phyloP scores from a whole-genome alignment of 176 grass and related monocot genomes.

The Paspalum notatum region DNA sequence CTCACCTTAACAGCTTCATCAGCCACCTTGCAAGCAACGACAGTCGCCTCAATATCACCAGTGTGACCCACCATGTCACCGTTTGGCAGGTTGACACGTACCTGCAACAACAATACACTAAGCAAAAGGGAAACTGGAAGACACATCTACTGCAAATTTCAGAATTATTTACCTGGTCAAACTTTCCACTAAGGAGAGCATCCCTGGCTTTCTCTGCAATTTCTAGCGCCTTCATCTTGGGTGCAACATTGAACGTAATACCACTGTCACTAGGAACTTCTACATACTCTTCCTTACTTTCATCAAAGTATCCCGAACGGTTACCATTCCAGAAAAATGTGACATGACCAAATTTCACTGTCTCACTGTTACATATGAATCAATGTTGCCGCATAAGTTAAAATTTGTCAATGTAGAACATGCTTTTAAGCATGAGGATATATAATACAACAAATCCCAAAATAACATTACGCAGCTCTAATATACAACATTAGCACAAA shows the following conservation, averaged over 20 bases:
- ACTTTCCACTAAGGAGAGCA: conserved; percentile 86
- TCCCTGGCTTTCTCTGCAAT: conserved; percentile 90
- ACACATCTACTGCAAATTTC: background rate
- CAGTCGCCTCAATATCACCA: conserved; percentile 94
- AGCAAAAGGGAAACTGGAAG: background rate
- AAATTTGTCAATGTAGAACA: background rate
- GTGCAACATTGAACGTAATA: conserved; percentile 97
- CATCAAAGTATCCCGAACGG: conserved; percentile 94
- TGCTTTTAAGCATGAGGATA: background rate
- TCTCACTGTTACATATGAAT: conserved; percentile 68
- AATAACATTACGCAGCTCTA: background rate
- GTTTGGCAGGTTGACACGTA: conserved; percentile 96
- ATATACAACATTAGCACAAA: background rate
- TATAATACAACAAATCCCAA: background rate
- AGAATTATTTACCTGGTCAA: conserved; percentile 76
- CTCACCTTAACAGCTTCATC: conserved; percentile 95
- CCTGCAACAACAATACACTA: conserved; percentile 48
- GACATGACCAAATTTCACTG: conserved; percentile 97
- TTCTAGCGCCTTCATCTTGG: conserved; percentile 95
- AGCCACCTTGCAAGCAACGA: conserved; percentile 92
- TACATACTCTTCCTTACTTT: conserved; percentile 84
- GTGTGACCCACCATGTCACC: conserved; percentile 99
- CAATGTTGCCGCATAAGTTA: background rate
- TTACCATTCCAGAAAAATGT: conserved; percentile 99
- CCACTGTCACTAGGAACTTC: conserved; percentile 94